Conservation (phyloP, 345 rosid species). For the Citrus sp. region DNA sequence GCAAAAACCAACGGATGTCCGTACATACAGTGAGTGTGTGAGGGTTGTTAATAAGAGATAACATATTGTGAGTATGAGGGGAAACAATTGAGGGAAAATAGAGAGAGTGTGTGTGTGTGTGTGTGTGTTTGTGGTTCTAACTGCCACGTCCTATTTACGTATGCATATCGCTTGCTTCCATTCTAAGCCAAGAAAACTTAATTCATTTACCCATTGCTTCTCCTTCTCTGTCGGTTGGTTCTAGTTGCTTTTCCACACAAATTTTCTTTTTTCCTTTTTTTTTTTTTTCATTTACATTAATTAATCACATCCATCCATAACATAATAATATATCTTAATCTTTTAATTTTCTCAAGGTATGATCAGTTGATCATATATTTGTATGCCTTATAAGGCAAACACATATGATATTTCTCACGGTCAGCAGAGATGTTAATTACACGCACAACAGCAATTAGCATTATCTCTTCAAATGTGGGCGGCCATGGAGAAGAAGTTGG, state of each 20-base stretch:
- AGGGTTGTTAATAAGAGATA: background rate
- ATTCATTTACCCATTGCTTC: conserved; percentile 31
- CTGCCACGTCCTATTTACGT: conserved; percentile 34
- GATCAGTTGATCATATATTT: background rate
- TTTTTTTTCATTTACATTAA: background rate
- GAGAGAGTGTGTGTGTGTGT: background rate
- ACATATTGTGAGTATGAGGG: too few relatives aligned
- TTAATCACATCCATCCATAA: conserved; percentile 1
- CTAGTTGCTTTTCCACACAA: conserved; percentile 45
- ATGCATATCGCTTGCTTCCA: conserved; percentile 65
- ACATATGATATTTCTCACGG: background rate
- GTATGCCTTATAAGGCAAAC: background rate
- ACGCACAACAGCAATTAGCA: background rate
- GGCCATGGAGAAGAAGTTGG: background rate
- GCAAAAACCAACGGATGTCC: conserved; percentile 32
- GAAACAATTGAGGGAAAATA: too few relatives aligned
- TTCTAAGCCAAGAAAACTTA: conserved; percentile 65
- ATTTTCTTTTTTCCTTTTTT: background rate
- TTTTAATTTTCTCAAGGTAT: too few relatives aligned
- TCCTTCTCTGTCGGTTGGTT: conserved; percentile 59
- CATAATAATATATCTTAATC: too few relatives aligned
- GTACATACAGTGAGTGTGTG: conserved; percentile 18
- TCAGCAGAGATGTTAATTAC: too few relatives aligned
- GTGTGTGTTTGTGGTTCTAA: conserved; percentile 29
- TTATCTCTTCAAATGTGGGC: too few relatives aligned